Conservation (phyloP, 495 filamentous ascomycete species). For the Talaromyces liani region DNA sequence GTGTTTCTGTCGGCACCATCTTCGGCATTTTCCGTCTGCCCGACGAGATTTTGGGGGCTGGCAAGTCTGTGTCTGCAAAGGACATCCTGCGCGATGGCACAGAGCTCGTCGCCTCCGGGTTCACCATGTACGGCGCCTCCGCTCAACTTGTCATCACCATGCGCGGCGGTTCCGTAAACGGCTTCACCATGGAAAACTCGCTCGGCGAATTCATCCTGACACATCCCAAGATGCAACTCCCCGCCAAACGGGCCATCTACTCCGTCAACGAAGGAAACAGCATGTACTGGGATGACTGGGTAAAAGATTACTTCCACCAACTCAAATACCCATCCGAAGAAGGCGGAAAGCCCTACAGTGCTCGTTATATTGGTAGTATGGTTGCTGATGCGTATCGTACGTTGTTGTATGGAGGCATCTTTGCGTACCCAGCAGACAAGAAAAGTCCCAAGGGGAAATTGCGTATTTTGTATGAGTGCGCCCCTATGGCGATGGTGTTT, state of each 20-base stretch:
- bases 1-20: conserved; percentile 97
- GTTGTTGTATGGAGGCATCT: conserved; percentile 89
- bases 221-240: conserved; percentile 88
- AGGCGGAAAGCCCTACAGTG: conserved; percentile 83
- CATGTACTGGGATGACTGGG: conserved; percentile 87
- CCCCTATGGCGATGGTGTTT: conserved; percentile 98
- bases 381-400: conserved; percentile 97
- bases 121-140: conserved; percentile 99
- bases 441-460: conserved; percentile 98
- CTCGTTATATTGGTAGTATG: conserved; percentile 95
- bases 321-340: conserved; percentile 59
- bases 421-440: conserved; percentile 95
- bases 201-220: conserved; percentile 98
- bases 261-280: conserved; percentile 98
- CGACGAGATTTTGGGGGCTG: conserved; percentile 53
- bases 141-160: conserved; percentile 96
- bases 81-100: conserved; percentile 84
- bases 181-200: conserved; percentile 93
- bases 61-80: conserved; percentile 57
- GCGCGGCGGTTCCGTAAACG: conserved; percentile 87
- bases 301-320: conserved; percentile 79
- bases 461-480: conserved; percentile 95
- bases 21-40: conserved; percentile 89
- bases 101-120: conserved; percentile 86
- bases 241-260: conserved; percentile 77